Evolutionary conservation across 2,329 filamentous ascomycete species (phyloP).

Genomic region (Aspergillus neoniger): DNA sequence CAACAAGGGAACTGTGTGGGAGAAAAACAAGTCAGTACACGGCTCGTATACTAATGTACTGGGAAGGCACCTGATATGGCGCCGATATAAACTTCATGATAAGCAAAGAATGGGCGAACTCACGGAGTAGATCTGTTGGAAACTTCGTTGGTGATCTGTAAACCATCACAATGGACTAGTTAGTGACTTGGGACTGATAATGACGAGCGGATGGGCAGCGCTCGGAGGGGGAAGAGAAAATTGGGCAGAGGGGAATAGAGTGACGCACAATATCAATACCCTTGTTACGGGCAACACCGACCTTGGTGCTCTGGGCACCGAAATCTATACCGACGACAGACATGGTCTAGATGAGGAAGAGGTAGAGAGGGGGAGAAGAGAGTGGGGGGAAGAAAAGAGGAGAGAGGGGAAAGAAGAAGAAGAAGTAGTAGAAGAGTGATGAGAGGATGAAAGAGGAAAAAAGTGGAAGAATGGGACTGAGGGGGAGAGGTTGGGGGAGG

Average conservation of each 20-base stretch:
- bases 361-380: constrained; percentile 20
- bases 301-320: constrained; percentile 93
- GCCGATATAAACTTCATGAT: constrained; percentile 5
- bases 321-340: constrained; percentile 82
- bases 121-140: constrained; percentile 98
- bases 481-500: constrained; percentile 16
- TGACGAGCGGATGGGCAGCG: neutral
- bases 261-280: constrained; percentile 92
- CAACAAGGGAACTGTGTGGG: constrained; percentile 74
- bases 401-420: constrained; percentile 17
- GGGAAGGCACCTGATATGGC: neutral
- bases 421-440: constrained; percentile 3
- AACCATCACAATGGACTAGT: constrained; percentile 18
- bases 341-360: constrained; percentile 48
- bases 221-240: constrained; percentile 15
- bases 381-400: constrained; percentile 24
- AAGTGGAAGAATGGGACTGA: constrained; percentile 7
- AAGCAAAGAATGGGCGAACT: constrained; percentile 48
- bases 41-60: neutral
- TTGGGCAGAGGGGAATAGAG: constrained; percentile 22
- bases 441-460: constrained; percentile 10
- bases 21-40: constrained; percentile 19
- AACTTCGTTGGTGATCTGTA: constrained; percentile 97
- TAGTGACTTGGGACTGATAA: constrained; percentile 14
- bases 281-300: constrained; percentile 96